Percentiles rank a stretch among this genome's conserved stretches.
Conservation (phyloP, 495 filamentous ascomycete species). For the Neurospora sp. region DNA sequence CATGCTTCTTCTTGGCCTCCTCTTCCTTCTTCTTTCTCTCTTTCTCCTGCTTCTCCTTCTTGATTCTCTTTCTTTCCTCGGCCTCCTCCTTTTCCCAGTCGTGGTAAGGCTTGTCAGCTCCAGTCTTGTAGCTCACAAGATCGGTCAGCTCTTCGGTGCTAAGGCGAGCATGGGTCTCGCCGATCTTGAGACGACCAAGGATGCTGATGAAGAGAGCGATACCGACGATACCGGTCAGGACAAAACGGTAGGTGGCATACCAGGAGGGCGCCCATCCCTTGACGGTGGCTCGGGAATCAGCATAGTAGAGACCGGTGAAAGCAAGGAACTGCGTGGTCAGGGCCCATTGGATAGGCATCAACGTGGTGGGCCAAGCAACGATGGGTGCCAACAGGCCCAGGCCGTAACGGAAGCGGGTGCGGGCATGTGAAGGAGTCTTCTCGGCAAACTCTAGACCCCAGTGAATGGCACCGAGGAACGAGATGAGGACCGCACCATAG, state of each 20-base stretch:
- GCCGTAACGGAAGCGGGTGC: conserved; percentile 55
- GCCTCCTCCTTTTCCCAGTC: conserved; percentile 26
- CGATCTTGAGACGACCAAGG: conserved; percentile 78
- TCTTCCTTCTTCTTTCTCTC: conserved; percentile 23
- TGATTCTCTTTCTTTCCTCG: conserved; percentile 21
- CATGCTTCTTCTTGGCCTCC: conserved; percentile 15
- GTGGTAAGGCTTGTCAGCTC: conserved; percentile 36
- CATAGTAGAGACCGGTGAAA: conserved; percentile 84
- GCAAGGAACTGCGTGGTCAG: conserved; percentile 82
- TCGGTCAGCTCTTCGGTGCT: conserved; percentile 56
- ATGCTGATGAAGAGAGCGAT: conserved; percentile 76
- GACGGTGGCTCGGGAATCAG: conserved; percentile 64
- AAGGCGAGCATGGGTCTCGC: conserved; percentile 35
- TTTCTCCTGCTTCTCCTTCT: conserved; percentile 25
- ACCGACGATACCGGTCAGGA: conserved; percentile 89
- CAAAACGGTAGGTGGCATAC: conserved; percentile 92
- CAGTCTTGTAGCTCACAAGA: conserved; percentile 37
- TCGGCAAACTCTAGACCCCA: conserved; percentile 72
- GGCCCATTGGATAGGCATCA: conserved; percentile 80
- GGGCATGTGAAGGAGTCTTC: conserved; percentile 20
- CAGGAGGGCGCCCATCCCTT: conserved; percentile 80
- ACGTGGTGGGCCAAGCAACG: conserved; percentile 85
- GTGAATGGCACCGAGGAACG: conserved; percentile 92
- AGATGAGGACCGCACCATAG: conserved; percentile 89
- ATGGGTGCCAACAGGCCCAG: conserved; percentile 75